Conservation (phyloP, 768 basidiomycete genomes). For the Amyloporia xantha region DNA sequence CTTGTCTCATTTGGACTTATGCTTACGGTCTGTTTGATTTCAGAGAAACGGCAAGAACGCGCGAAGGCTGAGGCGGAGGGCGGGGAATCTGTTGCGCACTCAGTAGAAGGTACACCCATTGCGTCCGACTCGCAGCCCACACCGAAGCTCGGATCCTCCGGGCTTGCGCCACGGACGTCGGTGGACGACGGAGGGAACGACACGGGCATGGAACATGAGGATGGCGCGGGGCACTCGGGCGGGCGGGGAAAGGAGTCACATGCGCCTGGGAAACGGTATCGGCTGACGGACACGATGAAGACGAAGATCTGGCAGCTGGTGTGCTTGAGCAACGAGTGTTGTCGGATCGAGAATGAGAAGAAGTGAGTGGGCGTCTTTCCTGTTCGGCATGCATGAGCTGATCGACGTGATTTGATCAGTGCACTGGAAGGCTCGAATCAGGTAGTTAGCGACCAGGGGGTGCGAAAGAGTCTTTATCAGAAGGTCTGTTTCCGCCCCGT, state of each 20-base stretch:
- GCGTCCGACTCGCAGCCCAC: conserved; percentile 16
- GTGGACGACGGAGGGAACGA: conserved; percentile 19
- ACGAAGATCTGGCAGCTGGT: conserved; percentile 74
- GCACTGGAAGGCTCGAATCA: conserved; percentile 60
- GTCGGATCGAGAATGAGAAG: conserved; percentile 61
- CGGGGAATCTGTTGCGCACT: conserved; percentile 23
- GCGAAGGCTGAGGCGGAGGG: conserved; percentile 29
- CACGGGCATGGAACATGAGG: conserved; percentile 17
- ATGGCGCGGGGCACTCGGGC: conserved; percentile 26
- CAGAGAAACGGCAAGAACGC: conserved; percentile 42
- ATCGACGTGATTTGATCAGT: conserved; percentile 19
- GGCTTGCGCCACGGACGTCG: conserved; percentile 8
- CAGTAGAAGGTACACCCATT: conserved; percentile 29
- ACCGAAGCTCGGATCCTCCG: conserved; percentile 7
- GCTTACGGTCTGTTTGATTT: neutral
- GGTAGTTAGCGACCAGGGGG: conserved; percentile 74
- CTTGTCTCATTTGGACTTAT: neutral
- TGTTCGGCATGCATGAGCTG: neutral
- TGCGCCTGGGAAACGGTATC: conserved; percentile 71
- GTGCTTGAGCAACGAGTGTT: conserved; percentile 76
- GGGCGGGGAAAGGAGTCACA: conserved; percentile 35
- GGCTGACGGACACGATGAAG: conserved; percentile 79
- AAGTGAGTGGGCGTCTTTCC: conserved; percentile 33
- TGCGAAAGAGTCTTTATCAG: conserved; percentile 76
- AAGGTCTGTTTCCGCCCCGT: conserved; percentile 37